Evolutionary conservation across 345 rosid genomes (phyloP), one percentile per base, ranked within the genome.

Genomic region (Cochlearia excelsa): DNA sequence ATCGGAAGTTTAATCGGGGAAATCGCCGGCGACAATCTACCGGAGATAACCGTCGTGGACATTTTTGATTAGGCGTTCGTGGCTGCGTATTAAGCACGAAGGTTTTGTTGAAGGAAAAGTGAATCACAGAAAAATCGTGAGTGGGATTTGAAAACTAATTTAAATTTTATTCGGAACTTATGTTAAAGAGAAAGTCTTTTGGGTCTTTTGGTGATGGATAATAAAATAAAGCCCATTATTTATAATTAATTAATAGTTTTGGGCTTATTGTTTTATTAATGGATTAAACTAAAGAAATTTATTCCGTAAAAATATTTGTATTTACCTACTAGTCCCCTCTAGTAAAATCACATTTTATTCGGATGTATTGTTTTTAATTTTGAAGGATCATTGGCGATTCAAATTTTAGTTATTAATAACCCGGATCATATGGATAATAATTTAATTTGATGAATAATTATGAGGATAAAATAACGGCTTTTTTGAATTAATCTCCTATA

Each of bases 51-150:
- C 34, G 57, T 64, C 66, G 65, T 57, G 61, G 65, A 51, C 69
- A 58, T 46, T 44, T 38, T 44, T 5, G 2, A 5, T 4, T 30
- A 6, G 35, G 23, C 45, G 29, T 50, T 43, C 46, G 66, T 70
- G 75, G 65, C 65, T 51, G 54, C 2, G 9, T 38, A 7, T 9
- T 35, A 65, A 51, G 59, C 65, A 70, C 74, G 65, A 70, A 51
- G 59, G 39, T 55, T 62, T 6, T n/a, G 0, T 16, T 11, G 63
- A 45, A 6, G 4, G 10, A 46, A 31, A 10, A 54, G 43, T n/a
- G 46, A 39, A 39, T 16, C 67, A 61, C 61, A 53, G 4, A 28
- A 51, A 7, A 44, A 3, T 29, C 53, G 41, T 52, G 61, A 67
- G 26, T 37, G 2, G 8, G 8, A 23, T 60, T 38, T 11, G 33